Evolutionary conservation across 1,284 basidiomycete species (phyloP), one percentile per base, ranked within the genome.

Genomic region (Termitomyces sp.): DNA sequence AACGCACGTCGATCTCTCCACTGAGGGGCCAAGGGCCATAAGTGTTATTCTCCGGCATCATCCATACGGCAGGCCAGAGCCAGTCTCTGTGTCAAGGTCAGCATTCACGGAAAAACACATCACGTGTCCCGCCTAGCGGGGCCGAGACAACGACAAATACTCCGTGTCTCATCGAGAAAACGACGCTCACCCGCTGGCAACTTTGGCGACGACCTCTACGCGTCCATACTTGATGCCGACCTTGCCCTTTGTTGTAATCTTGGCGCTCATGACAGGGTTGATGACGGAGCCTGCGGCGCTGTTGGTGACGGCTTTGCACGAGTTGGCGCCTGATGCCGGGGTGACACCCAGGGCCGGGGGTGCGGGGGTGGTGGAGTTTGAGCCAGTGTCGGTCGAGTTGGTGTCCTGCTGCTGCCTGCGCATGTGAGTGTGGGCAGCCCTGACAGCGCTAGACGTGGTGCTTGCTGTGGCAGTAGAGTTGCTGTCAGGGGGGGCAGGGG

Each of bases 11-110:
- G 50, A 92, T 89, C 70, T 86, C 84, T 48, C 83, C 85, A 39
- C 76, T 82, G 49, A 79, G 64, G 0, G 90, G 90, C 85, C 88
- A 92, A 0, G 73, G 64, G 0, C 90, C 90, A 63, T 93, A 94
- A 1, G 79, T 78, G 50, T 83, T 72, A 52, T 87, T 73, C 52
- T 81, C 78, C 0, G 92, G 91, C 58, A 92, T 74, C 85, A 94
- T 86, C 81, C 84, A 88, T 39, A 94, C 79, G 39, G 84, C 73
- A 54, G 92, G 86, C 82, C 83, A 87, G 13, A 88, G 65, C 76
- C 76, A 78, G 64, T 78, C 75, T 24, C 82, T 79, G 59, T 24
- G 1, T 34, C 9, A 21, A 10, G 3, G 40, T 44, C 3, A 49
- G 30, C 24, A 26, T 33, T n/a, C 13, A 36, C 10, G n/a, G n/a